Conservation (phyloP, 176 grass and related monocot genomes). For the Aegilops longissima region DNA sequence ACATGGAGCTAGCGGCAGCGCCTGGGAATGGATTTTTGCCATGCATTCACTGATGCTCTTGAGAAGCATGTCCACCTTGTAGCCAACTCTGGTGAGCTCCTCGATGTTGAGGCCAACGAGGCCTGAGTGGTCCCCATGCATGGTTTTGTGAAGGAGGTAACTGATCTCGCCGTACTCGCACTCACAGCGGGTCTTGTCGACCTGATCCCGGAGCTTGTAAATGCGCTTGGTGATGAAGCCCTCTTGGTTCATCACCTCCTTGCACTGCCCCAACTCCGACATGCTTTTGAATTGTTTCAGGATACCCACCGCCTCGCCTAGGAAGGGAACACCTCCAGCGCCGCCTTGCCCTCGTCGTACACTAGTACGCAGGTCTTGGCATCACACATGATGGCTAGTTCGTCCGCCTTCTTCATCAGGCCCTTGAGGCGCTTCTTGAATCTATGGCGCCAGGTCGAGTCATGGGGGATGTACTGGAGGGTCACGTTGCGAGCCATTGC, state of each 20-base stretch:
- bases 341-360: conserved; percentile 9
- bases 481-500: conserved; percentile 10
- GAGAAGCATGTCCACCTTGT: not conserved
- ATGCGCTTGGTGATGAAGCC: conserved; percentile 28
- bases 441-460: not conserved
- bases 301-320: not conserved
- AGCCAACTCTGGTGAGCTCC: not conserved
- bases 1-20: not conserved
- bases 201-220: conserved; percentile 16
- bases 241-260: conserved; percentile 34
- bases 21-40: not conserved
- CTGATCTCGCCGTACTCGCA: not conserved
- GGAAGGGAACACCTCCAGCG: conserved; percentile 32
- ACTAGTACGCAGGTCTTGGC: conserved; percentile 21
- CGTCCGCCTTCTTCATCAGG: conserved; percentile 41
- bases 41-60: not conserved
- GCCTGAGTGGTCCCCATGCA: not conserved
- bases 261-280: conserved; percentile 30
- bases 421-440: conserved; percentile 27
- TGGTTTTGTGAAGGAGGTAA: conserved; percentile 18
- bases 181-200: not conserved
- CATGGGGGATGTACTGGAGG: conserved; percentile 34
- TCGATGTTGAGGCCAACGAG: not conserved
- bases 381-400: conserved; percentile 35
- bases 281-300: conserved; percentile 8